Evolutionary conservation across 495 filamentous ascomycete species (phyloP).

Genomic region (Corynascus novoguineensis): DNA sequence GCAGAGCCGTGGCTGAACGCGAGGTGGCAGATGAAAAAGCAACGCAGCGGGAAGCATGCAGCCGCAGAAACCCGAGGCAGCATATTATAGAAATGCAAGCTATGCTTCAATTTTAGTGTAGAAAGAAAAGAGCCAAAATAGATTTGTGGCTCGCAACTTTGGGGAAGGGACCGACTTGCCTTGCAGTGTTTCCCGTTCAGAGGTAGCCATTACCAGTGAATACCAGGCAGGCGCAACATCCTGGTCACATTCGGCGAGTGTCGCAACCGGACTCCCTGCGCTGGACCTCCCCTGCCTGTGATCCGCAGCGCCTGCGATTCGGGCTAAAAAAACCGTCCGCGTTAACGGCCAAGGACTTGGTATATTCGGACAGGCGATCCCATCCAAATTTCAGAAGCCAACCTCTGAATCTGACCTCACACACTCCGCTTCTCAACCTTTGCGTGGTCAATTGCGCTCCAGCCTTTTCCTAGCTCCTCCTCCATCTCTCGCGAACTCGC

Average conservation of each 20-base stretch:
- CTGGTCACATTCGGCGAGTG: slow-evolving; percentile 1
- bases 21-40: not conserved
- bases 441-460: slow-evolving; percentile 25
- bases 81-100: not conserved
- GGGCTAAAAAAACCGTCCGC: slow-evolving; percentile 18
- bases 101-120: not conserved
- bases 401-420: slow-evolving; percentile 5
- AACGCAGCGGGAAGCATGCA: not conserved
- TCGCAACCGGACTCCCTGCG: slow-evolving; percentile 8
- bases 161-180: too few species aligned
- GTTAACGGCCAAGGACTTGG: slow-evolving; percentile 12
- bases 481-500: slow-evolving; percentile 8
- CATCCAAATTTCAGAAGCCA: slow-evolving; percentile 26
- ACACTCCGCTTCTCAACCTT: slow-evolving; percentile 9
- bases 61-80: not conserved
- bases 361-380: slow-evolving; percentile 6
- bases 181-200: too few species aligned
- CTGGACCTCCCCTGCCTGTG: not conserved
- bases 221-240: too few species aligned
- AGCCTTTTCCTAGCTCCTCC: slow-evolving; percentile 15
- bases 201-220: too few species aligned
- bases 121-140: not conserved
- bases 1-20: not conserved
- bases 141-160: too few species aligned
- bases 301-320: not conserved